Conservation (phyloP, 352 stramenopile species). For the Phytopythium helicoides region DNA sequence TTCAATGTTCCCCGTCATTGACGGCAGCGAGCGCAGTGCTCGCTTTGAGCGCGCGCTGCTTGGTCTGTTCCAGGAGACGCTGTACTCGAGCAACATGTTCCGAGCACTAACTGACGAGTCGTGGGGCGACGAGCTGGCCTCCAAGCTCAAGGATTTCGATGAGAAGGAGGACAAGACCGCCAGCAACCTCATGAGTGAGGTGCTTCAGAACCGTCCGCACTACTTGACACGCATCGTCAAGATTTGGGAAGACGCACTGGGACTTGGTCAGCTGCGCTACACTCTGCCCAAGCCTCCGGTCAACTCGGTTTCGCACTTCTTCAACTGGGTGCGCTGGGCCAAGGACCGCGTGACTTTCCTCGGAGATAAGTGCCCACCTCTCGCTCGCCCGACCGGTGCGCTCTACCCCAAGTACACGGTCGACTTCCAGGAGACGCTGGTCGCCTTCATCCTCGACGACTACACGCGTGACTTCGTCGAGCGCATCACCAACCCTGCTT, state of each 20-base stretch:
- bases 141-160: constrained; percentile 51
- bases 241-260: constrained; percentile 64
- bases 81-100: constrained; percentile 56
- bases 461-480: constrained; percentile 50
- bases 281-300: constrained; percentile 61
- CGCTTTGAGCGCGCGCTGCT: constrained; percentile 66
- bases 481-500: constrained; percentile 59
- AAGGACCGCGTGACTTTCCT: constrained; percentile 75
- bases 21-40: constrained; percentile 37
- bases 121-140: constrained; percentile 53
- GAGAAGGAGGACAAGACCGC: constrained; percentile 31
- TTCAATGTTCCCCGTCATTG: constrained; percentile 47
- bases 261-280: constrained; percentile 48
- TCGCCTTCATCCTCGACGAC: constrained; percentile 67
- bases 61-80: constrained; percentile 49
- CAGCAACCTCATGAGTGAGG: constrained; percentile 23
- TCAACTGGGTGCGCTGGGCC: constrained; percentile 77
- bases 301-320: constrained; percentile 69
- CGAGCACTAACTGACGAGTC: constrained; percentile 46
- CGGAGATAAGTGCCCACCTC: constrained; percentile 39
- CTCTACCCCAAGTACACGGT: constrained; percentile 73
- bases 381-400: constrained; percentile 36
- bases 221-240: constrained; percentile 62
- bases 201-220: constrained; percentile 27
- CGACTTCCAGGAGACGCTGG: constrained; percentile 55